Conservation (phyloP, 192 early-diverging fungal genomes). For the Rhizophagus sp. region DNA sequence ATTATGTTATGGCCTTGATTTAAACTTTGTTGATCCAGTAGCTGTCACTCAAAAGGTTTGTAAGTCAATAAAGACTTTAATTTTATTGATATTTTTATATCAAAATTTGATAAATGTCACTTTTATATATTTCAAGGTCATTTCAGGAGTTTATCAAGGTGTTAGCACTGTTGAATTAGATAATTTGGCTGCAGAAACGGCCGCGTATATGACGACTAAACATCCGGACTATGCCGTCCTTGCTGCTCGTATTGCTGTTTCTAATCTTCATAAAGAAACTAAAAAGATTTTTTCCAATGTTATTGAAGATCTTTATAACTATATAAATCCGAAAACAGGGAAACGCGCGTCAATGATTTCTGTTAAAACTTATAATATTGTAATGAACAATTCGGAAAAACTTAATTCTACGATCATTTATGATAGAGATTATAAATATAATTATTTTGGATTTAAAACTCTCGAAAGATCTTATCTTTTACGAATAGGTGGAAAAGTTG, state of each 20-base stretch:
- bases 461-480: constrained; percentile 95
- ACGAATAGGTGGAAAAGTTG: constrained; percentile 81
- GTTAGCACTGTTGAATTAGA: constrained; percentile 86
- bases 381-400: constrained; percentile 73
- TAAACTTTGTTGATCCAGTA: constrained; percentile 94
- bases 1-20: constrained; percentile 94
- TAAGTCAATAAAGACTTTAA: background rate
- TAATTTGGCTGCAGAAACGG: constrained; percentile 89
- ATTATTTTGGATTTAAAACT: constrained; percentile 99
- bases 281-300: constrained; percentile 83
- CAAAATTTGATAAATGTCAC: background rate
- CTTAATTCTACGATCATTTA: constrained; percentile 97
- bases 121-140: constrained; percentile 54
- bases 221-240: constrained; percentile 98
- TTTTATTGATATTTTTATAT: background rate
- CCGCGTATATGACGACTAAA: constrained; percentile 87
- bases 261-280: constrained; percentile 92
- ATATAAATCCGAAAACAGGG: constrained; percentile 87
- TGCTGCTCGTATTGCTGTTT: constrained; percentile 96
- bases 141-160: constrained; percentile 84
- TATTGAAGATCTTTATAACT: constrained; percentile 82
- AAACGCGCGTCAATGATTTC: constrained; percentile 92
- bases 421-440: constrained; percentile 96
- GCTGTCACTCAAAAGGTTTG: constrained; percentile 93
- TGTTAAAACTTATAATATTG: constrained; percentile 64